phyloP scores from a whole-genome alignment of 805 yeast species.

The Kazachstania viticola region DNA sequence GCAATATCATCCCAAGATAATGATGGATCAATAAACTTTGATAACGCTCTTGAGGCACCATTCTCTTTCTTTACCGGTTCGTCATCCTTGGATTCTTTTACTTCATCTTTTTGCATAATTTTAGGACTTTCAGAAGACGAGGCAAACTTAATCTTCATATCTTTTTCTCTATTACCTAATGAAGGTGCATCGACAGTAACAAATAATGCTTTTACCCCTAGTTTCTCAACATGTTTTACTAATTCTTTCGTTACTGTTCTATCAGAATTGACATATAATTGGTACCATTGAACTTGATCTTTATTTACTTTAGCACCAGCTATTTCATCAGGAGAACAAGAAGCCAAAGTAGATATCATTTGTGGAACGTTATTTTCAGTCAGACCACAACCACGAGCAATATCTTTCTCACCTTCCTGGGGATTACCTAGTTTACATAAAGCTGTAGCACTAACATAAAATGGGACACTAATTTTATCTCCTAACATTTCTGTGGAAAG shows the following conservation, averaged over 20 bases:
- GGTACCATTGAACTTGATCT: constrained; percentile 75
- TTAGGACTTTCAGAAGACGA: constrained; percentile 23
- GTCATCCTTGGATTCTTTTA: constrained; percentile 37
- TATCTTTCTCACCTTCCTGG: constrained; percentile 71
- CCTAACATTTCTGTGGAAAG: constrained; percentile 67
- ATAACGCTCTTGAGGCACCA: constrained; percentile 81
- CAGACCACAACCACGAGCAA: constrained; percentile 71
- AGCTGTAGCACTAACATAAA: constrained; percentile 87
- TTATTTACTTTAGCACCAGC: constrained; percentile 51
- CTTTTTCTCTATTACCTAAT: constrained; percentile 85
- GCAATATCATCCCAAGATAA: constrained; percentile 55
- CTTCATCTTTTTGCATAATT: constrained; percentile 38
- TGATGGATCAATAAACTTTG: constrained; percentile 70
- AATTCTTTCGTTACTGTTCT: constrained; percentile 48
- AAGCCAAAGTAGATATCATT: constrained; percentile 88
- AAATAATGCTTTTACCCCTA: constrained; percentile 73
- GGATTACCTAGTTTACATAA: constrained; percentile 85
- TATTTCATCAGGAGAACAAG: constrained; percentile 80
- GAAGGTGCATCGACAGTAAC: constrained; percentile 91
- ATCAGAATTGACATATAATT: constrained; percentile 73
- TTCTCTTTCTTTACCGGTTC: constrained; percentile 43
- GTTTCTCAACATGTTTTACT: constrained; percentile 57
- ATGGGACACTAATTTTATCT: constrained; percentile 56
- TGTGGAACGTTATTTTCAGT: constrained; percentile 52
- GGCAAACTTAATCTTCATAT: constrained; percentile 52